Evolutionary conservation across 1,139 yeast genomes (phyloP).

Genomic region (Kodamaea ohmeri): DNA sequence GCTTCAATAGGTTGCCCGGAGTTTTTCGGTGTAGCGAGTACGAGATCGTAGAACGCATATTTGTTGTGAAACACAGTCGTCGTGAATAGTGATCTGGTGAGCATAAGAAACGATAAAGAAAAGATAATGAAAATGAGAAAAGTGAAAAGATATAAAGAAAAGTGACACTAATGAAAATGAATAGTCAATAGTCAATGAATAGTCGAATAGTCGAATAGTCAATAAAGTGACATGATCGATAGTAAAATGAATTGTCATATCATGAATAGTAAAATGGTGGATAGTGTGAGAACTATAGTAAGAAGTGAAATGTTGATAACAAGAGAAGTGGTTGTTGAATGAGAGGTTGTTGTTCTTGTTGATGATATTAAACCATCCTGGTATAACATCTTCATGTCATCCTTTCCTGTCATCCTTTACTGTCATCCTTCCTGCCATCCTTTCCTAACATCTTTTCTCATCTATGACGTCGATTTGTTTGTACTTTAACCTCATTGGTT

Average conservation of each 20-base stretch:
- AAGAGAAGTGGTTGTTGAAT: no score
- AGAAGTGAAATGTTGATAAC: no score
- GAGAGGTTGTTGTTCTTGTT: no score
- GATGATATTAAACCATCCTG: no score
- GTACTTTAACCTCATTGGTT: no score
- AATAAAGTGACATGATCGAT: no score
- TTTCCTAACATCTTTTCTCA: neutral
- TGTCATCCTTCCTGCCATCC: neutral
- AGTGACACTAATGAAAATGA: neutral
- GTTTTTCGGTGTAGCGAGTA: constrained; percentile 30
- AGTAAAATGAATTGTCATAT: no score
- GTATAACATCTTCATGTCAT: neutral
- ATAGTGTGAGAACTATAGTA: no score
- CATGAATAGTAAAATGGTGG: no score
- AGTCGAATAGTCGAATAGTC: no score
- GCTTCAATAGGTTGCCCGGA: constrained; percentile 30
- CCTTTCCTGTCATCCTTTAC: neutral
- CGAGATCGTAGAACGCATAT: constrained; percentile 39
- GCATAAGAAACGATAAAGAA: neutral
- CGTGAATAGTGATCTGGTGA: constrained; percentile 4
- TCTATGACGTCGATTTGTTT: neutral
- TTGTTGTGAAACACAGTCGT: constrained; percentile 12
- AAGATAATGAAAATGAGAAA: neutral
- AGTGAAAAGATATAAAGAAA: neutral
- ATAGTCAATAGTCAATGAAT: neutral